These are phyloP conservation scores for Boletus pseudo-olivaceus DNA, from an alignment of 768 basidiomycete species.

Conservation along the genomic window DNA sequence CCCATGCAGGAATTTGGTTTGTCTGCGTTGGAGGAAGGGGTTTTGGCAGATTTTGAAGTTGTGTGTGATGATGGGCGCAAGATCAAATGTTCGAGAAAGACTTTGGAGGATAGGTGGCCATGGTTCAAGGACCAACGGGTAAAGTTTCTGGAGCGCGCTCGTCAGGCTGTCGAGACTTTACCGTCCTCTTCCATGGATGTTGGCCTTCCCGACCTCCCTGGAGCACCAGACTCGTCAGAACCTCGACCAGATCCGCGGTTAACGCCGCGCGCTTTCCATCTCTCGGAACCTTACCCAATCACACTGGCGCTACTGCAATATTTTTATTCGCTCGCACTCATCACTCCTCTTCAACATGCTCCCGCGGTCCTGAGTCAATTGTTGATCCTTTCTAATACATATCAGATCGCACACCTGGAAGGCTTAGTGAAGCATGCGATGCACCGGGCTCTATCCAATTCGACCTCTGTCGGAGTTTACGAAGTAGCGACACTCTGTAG, in stretches of 20 bases:
- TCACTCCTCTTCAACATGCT: slow-evolving; percentile 89
- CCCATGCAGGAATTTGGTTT: slow-evolving; percentile 84
- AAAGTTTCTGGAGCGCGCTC: slow-evolving; percentile 56
- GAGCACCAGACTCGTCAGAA: slow-evolving; percentile 45
- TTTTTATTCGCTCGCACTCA: slow-evolving; percentile 81
- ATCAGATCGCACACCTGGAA: slow-evolving; percentile 72
- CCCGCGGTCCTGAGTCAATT: slow-evolving; percentile 87
- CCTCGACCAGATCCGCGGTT: slow-evolving; percentile 72
- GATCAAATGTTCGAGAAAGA: slow-evolving; percentile 74
- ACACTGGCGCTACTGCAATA: slow-evolving; percentile 90
- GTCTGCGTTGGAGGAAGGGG: slow-evolving; percentile 73
- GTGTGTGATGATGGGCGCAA: slow-evolving; percentile 87
- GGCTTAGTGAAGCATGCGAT: slow-evolving; percentile 89
- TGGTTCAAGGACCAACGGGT: slow-evolving; percentile 83
- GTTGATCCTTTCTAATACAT: slow-evolving; percentile 78
- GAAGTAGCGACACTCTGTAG: slow-evolving; percentile 92
- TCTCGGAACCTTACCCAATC: slow-evolving; percentile 89
- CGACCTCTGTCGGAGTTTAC: slow-evolving; percentile 87
- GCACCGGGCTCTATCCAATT: slow-evolving; percentile 82
- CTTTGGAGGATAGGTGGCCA: slow-evolving; percentile 91
- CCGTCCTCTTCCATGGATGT: slow-evolving; percentile 61
- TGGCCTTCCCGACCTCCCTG: slow-evolving; percentile 58
- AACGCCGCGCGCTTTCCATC: slow-evolving; percentile 70
- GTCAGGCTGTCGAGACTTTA: slow-evolving; percentile 51
- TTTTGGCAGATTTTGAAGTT: slow-evolving; percentile 88